These are phyloP conservation scores for Annulohypoxylon truncatum DNA, from an alignment of 2,329 filamentous ascomycete species.

Conservation along the genomic window DNA sequence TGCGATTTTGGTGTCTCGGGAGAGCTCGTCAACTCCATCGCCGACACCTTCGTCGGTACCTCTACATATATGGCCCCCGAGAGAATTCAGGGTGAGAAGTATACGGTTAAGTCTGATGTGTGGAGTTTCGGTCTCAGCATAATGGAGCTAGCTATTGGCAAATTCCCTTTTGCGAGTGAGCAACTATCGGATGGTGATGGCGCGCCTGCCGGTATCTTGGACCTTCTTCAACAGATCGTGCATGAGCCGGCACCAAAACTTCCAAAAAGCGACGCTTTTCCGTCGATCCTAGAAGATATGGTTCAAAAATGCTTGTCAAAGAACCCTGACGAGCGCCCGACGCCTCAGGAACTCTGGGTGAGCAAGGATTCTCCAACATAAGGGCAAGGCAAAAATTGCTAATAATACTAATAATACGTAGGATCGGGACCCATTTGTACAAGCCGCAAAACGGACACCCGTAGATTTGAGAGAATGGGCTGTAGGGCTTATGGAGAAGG, in stretches of 20 bases:
- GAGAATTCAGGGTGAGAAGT: conserved; percentile 95
- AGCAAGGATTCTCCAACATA: conserved; percentile 51
- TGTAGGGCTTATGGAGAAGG: conserved; percentile 89
- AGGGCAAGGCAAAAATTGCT: conserved; percentile 32
- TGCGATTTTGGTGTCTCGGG: conserved; percentile 99
- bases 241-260: conserved; percentile 93
- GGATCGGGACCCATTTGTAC: conserved; percentile 94
- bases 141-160: conserved; percentile 97
- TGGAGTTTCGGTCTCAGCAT: conserved; percentile 97
- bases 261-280: conserved; percentile 97
- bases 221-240: conserved; percentile 96
- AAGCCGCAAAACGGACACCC: conserved; percentile 95
- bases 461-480: conserved; percentile 96
- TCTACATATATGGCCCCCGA: conserved; percentile 99
- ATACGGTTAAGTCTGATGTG: conserved; percentile 98
- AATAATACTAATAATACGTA: conserved; percentile 55
- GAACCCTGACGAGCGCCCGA: conserved; percentile 87
- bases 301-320: conserved; percentile 96
- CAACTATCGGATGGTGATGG: conserved; percentile 78
- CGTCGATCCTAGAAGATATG: conserved; percentile 93
- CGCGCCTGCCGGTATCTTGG: conserved; percentile 92
- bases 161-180: conserved; percentile 89
- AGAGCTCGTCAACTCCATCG: conserved; percentile 96
- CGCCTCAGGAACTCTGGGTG: conserved; percentile 92
- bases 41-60: conserved; percentile 97